Conservation (phyloP, 1,284 basidiomycete genomes). For the Cystobasidium sp. region DNA sequence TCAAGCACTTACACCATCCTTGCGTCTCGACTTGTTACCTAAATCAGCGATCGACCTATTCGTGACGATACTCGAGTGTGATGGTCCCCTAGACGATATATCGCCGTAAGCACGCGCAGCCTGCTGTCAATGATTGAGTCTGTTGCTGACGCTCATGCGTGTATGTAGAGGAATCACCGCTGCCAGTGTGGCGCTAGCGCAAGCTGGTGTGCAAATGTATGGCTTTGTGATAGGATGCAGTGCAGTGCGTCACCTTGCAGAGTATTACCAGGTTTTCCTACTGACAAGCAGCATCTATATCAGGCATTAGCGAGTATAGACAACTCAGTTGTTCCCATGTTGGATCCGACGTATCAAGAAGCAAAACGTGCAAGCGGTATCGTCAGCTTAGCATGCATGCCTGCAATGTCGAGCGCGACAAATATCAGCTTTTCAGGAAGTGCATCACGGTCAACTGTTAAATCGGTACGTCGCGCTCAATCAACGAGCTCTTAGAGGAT, state of each 20-base stretch:
- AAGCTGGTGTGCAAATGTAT: constrained; percentile 84
- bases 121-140: background rate
- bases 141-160: constrained; percentile 44
- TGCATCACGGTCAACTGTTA: constrained; percentile 62
- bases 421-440: constrained; percentile 78
- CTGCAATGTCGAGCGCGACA: constrained; percentile 84
- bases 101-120: constrained; percentile 60
- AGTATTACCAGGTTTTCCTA: background rate
- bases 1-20: constrained; percentile 81
- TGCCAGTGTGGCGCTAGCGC: constrained; percentile 84
- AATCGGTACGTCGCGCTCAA: constrained; percentile 61
- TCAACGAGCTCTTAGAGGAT: background rate
- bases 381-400: constrained; percentile 78
- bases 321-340: background rate
- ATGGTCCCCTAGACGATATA: constrained; percentile 82
- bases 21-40: constrained; percentile 86
- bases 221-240: constrained; percentile 79
- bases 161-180: constrained; percentile 69
- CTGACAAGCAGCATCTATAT: background rate
- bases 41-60: constrained; percentile 94
- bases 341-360: constrained; percentile 81
- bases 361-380: constrained; percentile 64
- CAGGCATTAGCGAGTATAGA: constrained; percentile 5
- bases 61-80: constrained; percentile 86
- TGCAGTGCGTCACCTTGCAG: constrained; percentile 58